Evolutionary conservation across 306 rosid species (phyloP), one percentile per base, ranked within the genome.

Genomic region (Dalbergia oliveri): DNA sequence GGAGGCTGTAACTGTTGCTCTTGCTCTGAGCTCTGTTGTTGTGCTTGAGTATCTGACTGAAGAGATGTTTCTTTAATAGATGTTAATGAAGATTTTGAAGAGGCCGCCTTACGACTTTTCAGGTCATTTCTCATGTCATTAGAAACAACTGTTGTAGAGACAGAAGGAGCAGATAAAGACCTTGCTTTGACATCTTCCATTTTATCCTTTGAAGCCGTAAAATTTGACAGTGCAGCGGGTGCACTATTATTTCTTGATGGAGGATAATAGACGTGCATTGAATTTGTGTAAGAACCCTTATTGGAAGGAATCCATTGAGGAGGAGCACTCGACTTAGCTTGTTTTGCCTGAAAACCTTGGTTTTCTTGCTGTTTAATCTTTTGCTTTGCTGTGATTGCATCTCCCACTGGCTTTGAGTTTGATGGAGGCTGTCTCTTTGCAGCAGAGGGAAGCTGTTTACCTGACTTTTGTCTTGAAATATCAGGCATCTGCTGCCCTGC

Each of bases 261-360:
- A 78, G 98, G 97, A 88, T 95, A 90, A 47, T 82, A 86, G 35
- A 95, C 93, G 37, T 90, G 97, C 97, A 87, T 89, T 80, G 99
- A 93, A 86, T 87, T 90, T 49, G 80, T 67, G 77, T 87, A 84
- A 34, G 94, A 89, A 73, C 91, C 95, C 87, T 93, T 91, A 85
- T 90, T 92, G 50, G 97, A 71, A 60, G 99, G 92, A 81, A 88
- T 87, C 98, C 98, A 95, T 90, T 89, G 87, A 61, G 94, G 84
- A 72, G 81, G 77, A 26, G 93, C 91, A 85, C 76, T 88, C 41
- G 98, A 86, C 86, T 91, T 96, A 62, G 97, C 90, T 79, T 82
- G 79, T 86, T 90, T 94, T 79, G 83, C 87, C 66, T 80, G 84
- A 79, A 86, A 76, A 59, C 87, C 87, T 80, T 77, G 89, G 66